phyloP scores from a whole-genome alignment of 202 grass and related monocot genomes.

The Digitaria exilis region DNA sequence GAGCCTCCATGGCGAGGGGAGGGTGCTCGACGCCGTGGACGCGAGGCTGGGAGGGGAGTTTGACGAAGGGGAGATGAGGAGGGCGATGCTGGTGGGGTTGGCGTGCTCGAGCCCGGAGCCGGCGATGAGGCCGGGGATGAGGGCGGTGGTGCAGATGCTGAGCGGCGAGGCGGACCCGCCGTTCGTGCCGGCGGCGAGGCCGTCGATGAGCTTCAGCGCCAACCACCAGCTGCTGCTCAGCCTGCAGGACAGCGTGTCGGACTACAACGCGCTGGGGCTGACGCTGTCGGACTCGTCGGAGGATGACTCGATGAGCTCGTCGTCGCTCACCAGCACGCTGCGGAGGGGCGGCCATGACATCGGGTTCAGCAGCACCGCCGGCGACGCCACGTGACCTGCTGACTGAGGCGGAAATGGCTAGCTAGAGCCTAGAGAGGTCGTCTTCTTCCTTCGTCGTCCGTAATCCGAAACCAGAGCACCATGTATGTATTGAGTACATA shows the following conservation, averaged over 20 bases:
- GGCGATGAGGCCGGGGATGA: constrained; percentile 66
- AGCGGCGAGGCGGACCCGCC: constrained; percentile 82
- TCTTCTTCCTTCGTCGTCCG: background rate
- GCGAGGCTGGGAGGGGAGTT: constrained; percentile 57
- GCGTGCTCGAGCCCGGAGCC: constrained; percentile 88
- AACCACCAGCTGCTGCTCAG: constrained; percentile 83
- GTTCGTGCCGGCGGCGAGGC: constrained; percentile 69
- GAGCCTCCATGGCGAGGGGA: constrained; percentile 72
- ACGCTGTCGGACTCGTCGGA: constrained; percentile 48
- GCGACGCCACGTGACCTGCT: constrained; percentile 36
- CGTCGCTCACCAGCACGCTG: constrained; percentile 70
- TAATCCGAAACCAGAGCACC: background rate
- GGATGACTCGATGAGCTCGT: constrained; percentile 59
- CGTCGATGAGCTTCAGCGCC: constrained; percentile 83
- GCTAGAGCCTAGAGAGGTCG: constrained; percentile 13
- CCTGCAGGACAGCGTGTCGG: constrained; percentile 95
- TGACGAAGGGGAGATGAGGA: constrained; percentile 72
- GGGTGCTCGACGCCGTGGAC: constrained; percentile 69
- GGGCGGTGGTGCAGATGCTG: constrained; percentile 79
- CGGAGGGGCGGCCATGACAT: constrained; percentile 60
- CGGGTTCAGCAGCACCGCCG: constrained; percentile 40
- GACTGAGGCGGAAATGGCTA: background rate
- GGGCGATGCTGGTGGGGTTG: constrained; percentile 62
- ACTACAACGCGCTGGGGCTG: constrained; percentile 78
- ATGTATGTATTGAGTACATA: constrained; percentile 64